These are phyloP conservation scores for Gnomoniopsis sp. DNA, from an alignment of 2,329 filamentous ascomycete genomes.

Conservation along the genomic window DNA sequence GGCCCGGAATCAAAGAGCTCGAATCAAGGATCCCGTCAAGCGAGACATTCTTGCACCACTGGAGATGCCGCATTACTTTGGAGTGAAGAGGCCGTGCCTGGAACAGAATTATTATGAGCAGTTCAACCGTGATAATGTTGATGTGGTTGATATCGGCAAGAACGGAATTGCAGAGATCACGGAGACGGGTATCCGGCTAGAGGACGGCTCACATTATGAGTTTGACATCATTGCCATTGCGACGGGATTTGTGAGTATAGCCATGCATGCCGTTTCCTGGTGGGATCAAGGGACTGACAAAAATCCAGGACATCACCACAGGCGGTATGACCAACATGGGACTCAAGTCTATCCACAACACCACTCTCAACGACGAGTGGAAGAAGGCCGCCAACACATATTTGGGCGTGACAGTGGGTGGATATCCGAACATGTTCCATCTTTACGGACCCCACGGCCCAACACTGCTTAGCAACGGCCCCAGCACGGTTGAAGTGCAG, in stretches of 20 bases:
- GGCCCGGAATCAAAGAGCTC: constrained; percentile 44
- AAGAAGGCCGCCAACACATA: constrained; percentile 36
- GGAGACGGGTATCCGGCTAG: constrained; percentile 35
- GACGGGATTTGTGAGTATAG: constrained; percentile 39
- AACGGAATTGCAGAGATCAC: constrained; percentile 38
- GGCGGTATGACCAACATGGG: constrained; percentile 38
- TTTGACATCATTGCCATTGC: constrained; percentile 42
- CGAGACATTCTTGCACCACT: constrained; percentile 49
- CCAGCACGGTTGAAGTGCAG: constrained; percentile 50
- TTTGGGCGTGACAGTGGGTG: constrained; percentile 38
- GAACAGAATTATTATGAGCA: constrained; percentile 43
- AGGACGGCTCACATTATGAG: constrained; percentile 37
- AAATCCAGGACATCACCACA: not conserved
- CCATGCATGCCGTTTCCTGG: not conserved
- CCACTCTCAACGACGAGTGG: constrained; percentile 39
- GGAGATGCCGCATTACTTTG: constrained; percentile 50
- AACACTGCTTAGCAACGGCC: constrained; percentile 53
- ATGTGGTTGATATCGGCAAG: constrained; percentile 37
- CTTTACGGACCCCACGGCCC: constrained; percentile 54
- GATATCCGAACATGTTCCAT: constrained; percentile 49
- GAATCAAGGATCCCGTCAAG: constrained; percentile 45
- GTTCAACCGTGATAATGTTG: constrained; percentile 40
- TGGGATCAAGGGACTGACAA: not conserved
- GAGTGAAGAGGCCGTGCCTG: constrained; percentile 45
- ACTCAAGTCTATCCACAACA: constrained; percentile 35